Conservation (phyloP, 495 filamentous ascomycete genomes). For the Penicillium argentinense region DNA sequence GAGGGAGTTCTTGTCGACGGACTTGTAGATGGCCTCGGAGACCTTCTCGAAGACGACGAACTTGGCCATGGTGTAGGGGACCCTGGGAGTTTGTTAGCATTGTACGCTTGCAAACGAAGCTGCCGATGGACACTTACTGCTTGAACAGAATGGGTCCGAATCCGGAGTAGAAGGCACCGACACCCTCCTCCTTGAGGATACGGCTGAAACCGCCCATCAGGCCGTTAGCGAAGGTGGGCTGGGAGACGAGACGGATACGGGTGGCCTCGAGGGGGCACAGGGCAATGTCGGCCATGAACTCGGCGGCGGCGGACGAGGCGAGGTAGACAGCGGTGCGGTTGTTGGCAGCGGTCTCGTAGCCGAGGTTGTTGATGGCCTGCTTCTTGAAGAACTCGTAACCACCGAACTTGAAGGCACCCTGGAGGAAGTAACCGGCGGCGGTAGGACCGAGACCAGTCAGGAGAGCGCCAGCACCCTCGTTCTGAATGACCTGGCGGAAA, state of each 20-base stretch:
- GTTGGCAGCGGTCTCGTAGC: conserved; percentile 75
- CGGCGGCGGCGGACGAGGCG: conserved; percentile 76
- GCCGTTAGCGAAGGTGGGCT: conserved; percentile 82
- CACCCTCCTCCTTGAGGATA: conserved; percentile 81
- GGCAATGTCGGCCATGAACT: conserved; percentile 93
- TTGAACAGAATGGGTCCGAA: conserved; percentile 95
- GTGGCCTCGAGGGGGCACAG: conserved; percentile 94
- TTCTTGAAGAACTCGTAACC: conserved; percentile 97
- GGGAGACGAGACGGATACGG: conserved; percentile 90
- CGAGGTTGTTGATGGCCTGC: conserved; percentile 79
- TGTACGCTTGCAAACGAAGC: not conserved
- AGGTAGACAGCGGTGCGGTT: conserved; percentile 90
- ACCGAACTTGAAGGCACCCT: conserved; percentile 94
- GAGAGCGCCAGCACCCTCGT: conserved; percentile 85
- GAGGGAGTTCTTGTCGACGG: conserved; percentile 73
- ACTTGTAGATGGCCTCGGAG: conserved; percentile 70
- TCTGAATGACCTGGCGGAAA: conserved; percentile 79
- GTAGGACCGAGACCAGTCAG: conserved; percentile 86
- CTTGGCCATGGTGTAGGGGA: conserved; percentile 99
- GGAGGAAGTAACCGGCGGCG: conserved; percentile 89
- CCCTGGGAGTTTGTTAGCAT: conserved; percentile 51
- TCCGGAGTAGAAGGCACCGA: conserved; percentile 90
- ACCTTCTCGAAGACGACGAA: conserved; percentile 99
- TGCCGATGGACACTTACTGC: conserved; percentile 75
- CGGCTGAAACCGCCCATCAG: conserved; percentile 80